A percentile compares a stretch with the other conserved stretches of the same genome.
Conservation (phyloP, 345 rosid genomes). For the Geranium brycei region DNA sequence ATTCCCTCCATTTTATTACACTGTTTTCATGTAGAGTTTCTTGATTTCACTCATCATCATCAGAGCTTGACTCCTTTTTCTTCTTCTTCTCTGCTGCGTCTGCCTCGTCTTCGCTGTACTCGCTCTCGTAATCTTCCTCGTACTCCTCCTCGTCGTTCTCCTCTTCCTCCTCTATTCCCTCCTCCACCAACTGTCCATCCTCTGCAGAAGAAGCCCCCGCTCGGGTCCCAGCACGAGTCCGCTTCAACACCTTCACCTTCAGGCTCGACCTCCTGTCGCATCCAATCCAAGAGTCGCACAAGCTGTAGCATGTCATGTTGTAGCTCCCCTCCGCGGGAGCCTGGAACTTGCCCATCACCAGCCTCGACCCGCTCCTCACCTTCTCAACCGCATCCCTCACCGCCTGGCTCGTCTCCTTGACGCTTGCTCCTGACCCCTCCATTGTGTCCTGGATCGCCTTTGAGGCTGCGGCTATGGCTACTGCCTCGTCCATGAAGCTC, state of each 20-base stretch:
- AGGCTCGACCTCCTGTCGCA: conserved; percentile 58
- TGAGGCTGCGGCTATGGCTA: conserved; percentile 65
- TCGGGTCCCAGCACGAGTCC: conserved; percentile 76
- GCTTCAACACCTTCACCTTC: conserved; percentile 71
- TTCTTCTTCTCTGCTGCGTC: conserved; percentile 54
- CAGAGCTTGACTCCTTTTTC: conserved; percentile 28
- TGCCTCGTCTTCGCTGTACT: conserved; percentile 86
- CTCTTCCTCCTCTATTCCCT: conserved; percentile 89
- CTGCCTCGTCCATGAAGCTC: conserved; percentile 85
- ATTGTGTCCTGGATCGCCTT: conserved; percentile 78
- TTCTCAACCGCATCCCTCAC: conserved; percentile 61
- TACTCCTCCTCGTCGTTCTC: conserved; percentile 83
- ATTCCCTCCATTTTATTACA: no score
- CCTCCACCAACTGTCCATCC: conserved; percentile 63
- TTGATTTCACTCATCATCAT: no score
- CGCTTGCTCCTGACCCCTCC: conserved; percentile 85
- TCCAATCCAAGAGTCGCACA: conserved; percentile 94
- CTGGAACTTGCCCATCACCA: conserved; percentile 82
- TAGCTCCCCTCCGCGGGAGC: conserved; percentile 82
- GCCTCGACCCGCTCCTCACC: conserved; percentile 73
- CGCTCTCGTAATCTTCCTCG: conserved; percentile 56
- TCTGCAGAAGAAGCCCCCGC: conserved; percentile 42
- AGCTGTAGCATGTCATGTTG: conserved; percentile 71
- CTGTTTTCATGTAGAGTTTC: no score
- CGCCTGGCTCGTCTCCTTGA: conserved; percentile 53